Base-by-base conservation (phyloP, 1,139 yeast genomes). In the Kazachstania sp. region DNA sequence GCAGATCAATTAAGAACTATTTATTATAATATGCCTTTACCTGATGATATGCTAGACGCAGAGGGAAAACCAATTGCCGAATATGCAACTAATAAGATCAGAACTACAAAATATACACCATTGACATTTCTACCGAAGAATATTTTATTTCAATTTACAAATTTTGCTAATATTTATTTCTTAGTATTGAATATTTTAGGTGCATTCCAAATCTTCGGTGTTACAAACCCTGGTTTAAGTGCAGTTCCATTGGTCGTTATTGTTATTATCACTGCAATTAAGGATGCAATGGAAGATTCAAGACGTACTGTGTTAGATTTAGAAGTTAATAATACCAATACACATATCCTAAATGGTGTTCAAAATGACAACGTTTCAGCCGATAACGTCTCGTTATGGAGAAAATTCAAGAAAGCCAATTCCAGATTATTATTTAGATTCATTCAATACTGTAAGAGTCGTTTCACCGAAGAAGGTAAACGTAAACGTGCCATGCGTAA, bases 31-130 rank as follows among this genome's bases (percentile, higher is more conserved):
- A 66, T 77, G 63, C 75, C 78, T 2, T 69, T 90, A 45, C 95
- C 96, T 0, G 71, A 70, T 3, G 78, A 81, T 29, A 68, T 73
- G 62, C 50, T 79, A 18, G 85, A 84, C 54, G 81, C 75, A 42
- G 73, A 79, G 5, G 87, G 87, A 15, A 66, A 72, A 47, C 94
- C 95, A 0, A 57, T 70, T 5, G 60, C 68, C 11, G 54, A 61
- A 13, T 92, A 83, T 63, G 81, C 95, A 2, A 76, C 95, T 63
- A 92, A 92, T 70, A 92, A 92, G 67, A 87, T 92, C 58, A 82
- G 97, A 70, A 90, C 98, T 1, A 88, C 98, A 4, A 90, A 88
- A 67, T 92, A 92, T 66, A 90, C 97, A 9, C 96, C 97, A 5
- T 63, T 92, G 44, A 72, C 94, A 5, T 92, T 92, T 59, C 61